phyloP scores from a whole-genome alignment of 2,329 filamentous ascomycete species.

The Ophiosphaerella korrae region DNA sequence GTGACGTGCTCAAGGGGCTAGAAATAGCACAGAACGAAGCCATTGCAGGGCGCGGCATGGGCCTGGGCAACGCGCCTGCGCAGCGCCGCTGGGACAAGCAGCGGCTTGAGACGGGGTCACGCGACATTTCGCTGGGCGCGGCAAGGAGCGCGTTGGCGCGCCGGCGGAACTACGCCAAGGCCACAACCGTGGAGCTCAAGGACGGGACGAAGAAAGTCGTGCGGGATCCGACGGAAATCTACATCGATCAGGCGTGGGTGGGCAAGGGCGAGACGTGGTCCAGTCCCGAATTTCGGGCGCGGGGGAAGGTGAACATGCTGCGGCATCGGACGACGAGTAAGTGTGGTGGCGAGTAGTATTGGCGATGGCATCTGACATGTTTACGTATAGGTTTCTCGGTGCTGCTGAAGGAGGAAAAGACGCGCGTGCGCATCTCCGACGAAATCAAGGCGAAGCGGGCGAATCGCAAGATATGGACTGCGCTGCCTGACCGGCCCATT shows the following conservation, averaged over 20 bases:
- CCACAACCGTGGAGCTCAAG: conserved; percentile 71
- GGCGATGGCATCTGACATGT: conserved; percentile 4
- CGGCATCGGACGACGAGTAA: conserved; percentile 75
- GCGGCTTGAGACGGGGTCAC: conserved; percentile 10
- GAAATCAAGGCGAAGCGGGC: conserved; percentile 78
- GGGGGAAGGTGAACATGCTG: conserved; percentile 72
- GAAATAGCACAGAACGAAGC: conserved; percentile 82
- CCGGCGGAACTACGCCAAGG: conserved; percentile 29
- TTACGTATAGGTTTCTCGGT: conserved; percentile 68
- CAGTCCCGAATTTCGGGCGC: conserved; percentile 72
- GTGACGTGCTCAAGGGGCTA: conserved; percentile 78
- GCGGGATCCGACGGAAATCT: conserved; percentile 78
- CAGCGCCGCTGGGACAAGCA: conserved; percentile 27
- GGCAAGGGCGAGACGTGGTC: conserved; percentile 64
- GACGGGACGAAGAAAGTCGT: conserved; percentile 75
- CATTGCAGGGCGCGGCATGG: conserved; percentile 83
- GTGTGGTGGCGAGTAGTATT: conserved; percentile 42
- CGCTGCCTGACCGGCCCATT: conserved; percentile 83
- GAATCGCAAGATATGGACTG: conserved; percentile 80
- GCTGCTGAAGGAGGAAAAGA: conserved; percentile 91
- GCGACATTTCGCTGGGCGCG: not conserved
- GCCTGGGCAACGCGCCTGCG: conserved; percentile 57
- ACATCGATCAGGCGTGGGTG: conserved; percentile 92
- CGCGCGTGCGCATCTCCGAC: conserved; percentile 77
- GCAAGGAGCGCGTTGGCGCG: conserved; percentile 1